Conservation (phyloP, 768 basidiomycete species). For the Boletus sp. region DNA sequence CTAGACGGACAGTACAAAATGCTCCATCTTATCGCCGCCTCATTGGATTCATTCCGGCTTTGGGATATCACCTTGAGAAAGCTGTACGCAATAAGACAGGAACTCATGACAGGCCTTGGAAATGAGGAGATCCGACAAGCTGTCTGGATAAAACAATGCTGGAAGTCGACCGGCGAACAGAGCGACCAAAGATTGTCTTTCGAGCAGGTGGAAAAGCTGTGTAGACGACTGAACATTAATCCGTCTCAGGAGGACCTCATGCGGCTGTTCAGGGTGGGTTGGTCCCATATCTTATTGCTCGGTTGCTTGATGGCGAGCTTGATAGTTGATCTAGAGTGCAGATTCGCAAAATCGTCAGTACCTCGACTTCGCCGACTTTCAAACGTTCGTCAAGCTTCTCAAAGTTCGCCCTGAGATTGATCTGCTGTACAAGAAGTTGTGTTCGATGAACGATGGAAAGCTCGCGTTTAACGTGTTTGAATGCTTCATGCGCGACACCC, state of each 20-base stretch:
- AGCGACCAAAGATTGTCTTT: constrained; percentile 65
- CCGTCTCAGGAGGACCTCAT: constrained; percentile 51
- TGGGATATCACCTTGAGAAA: constrained; percentile 65
- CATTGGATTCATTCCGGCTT: constrained; percentile 56
- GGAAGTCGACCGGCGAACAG: constrained; percentile 68
- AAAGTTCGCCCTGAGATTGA: constrained; percentile 86
- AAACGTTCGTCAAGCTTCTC: constrained; percentile 75
- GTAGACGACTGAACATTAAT: constrained; percentile 67
- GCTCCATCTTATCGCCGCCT: constrained; percentile 77
- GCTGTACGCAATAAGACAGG: constrained; percentile 62
- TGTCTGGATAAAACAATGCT: constrained; percentile 80
- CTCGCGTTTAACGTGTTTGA: constrained; percentile 43
- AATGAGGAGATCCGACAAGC: constrained; percentile 61
- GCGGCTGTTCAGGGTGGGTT: constrained; percentile 55
- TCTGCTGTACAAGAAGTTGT: constrained; percentile 51
- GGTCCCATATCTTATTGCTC: not conserved
- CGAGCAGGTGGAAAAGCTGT: constrained; percentile 69
- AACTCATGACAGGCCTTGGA: constrained; percentile 67
- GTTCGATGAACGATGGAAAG: constrained; percentile 29
- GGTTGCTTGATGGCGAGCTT: not conserved
- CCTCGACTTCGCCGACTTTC: constrained; percentile 79
- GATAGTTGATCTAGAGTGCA: constrained; percentile 47
- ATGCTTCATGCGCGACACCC: constrained; percentile 49
- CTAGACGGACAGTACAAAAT: constrained; percentile 79
- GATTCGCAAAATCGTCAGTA: constrained; percentile 54